phyloP scores from a whole-genome alignment of 2,329 filamentous ascomycete genomes.

The Aspergillus sp. region DNA sequence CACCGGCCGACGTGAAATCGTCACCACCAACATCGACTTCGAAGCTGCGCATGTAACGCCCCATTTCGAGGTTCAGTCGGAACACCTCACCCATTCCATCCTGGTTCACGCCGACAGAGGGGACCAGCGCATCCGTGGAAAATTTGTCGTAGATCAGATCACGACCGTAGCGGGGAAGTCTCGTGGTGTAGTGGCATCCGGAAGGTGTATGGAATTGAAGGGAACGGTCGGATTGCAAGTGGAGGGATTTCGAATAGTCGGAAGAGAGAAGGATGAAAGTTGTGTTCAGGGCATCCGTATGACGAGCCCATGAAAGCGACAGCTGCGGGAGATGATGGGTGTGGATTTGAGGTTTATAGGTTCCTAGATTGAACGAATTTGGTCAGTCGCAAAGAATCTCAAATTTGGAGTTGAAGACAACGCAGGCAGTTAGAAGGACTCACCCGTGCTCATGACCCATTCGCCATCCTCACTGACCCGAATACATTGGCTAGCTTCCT shows the following conservation, averaged over 20 bases:
- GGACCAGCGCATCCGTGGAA: slow-evolving; percentile 81
- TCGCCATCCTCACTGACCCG: slow-evolving; percentile 91
- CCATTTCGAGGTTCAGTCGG: slow-evolving; percentile 84
- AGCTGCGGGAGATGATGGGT: slow-evolving; percentile 93
- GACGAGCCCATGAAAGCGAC: slow-evolving; percentile 87
- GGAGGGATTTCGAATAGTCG: slow-evolving; percentile 92
- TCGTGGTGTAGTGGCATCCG: slow-evolving; percentile 83
- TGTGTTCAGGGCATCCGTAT: slow-evolving; percentile 88
- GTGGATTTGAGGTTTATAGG: slow-evolving; percentile 81
- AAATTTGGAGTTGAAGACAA: too few relatives aligned
- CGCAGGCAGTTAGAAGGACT: slow-evolving; percentile 21
- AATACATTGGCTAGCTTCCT: slow-evolving; percentile 89
- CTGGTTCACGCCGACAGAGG: slow-evolving; percentile 80
- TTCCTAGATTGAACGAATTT: slow-evolving; percentile 44
- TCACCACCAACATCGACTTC: slow-evolving; percentile 88
- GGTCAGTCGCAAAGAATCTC: slow-evolving; percentile 13
- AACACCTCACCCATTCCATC: slow-evolving; percentile 92
- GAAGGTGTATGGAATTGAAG: slow-evolving; percentile 91
- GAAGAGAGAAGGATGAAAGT: slow-evolving; percentile 84
- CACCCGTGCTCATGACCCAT: slow-evolving; percentile 94
- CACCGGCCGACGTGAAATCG: slow-evolving; percentile 65
- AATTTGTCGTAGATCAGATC: slow-evolving; percentile 82
- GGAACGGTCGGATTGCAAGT: slow-evolving; percentile 86
- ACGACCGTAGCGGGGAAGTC: slow-evolving; percentile 88
- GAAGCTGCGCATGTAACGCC: slow-evolving; percentile 91